phyloP scores from a whole-genome alignment of 139 green algal species.

The Picochlorum sp. region DNA sequence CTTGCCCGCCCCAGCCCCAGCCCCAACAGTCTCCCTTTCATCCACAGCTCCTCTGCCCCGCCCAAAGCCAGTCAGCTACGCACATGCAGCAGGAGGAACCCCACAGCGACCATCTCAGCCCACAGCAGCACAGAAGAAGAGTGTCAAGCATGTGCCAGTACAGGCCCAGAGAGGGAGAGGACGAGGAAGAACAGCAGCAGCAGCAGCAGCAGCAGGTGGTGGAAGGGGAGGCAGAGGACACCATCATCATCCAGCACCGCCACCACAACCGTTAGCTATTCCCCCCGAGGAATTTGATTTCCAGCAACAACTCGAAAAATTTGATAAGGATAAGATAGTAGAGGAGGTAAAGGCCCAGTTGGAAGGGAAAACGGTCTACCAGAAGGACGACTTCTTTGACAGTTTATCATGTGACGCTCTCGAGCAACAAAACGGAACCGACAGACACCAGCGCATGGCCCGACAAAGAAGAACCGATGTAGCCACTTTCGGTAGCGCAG shows the following conservation, averaged over 20 bases:
- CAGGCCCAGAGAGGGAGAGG: not conserved
- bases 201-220: conserved; percentile 1
- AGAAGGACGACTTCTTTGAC: conserved; percentile 85
- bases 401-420: conserved; percentile 69
- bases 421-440: conserved; percentile 16
- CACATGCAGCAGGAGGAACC: conserved; percentile 6
- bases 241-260: not conserved
- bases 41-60: not conserved
- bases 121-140: not conserved
- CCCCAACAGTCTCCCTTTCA: conserved; percentile 15
- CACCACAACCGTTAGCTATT: conserved; percentile 34
- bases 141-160: not conserved
- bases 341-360: conserved; percentile 23
- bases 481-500: conserved; percentile 74
- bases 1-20: conserved; percentile 9
- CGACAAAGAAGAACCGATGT: conserved; percentile 60
- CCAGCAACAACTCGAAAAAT: conserved; percentile 61
- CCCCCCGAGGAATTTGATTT: conserved; percentile 83
- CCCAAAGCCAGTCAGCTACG: conserved; percentile 1
- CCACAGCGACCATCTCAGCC: not conserved
- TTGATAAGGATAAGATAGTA: conserved; percentile 66
- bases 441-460: conserved; percentile 4
- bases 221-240: not conserved
- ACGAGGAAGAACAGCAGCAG: conserved; percentile 4
- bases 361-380: conserved; percentile 12